Base-by-base conservation (phyloP, 192 early-diverging fungal genomes). In the Obelidium mucronatum region DNA sequence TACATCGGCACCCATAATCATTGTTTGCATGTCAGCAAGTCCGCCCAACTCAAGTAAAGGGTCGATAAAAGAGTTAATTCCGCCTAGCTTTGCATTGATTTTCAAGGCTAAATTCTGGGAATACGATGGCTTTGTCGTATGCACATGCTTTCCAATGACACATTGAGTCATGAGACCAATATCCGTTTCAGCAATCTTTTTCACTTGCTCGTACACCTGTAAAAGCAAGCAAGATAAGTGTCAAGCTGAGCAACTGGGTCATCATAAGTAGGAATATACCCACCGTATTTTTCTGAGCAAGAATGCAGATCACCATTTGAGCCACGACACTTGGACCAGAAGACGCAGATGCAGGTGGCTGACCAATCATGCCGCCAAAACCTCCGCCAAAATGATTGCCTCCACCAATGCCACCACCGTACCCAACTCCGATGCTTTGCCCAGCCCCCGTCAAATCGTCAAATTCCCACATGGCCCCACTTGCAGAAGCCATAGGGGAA, bases 101-200 rank as follows among this genome's bases (percentile, higher is more conserved):
- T 92, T 92, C 31, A 91, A 70, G 33, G 91, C 92, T 3, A 98
- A 85, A 74, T 98, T 98, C 35, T 91, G 91, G 52, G 91, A 89
- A 83, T 95, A 96, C 79, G 94, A 93, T 40, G 84, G 82, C 71
- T 90, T 94, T 24, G 81, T 66, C 1, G 63, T 44, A 2, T 67
- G 67, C 15, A 91, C 83, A 59, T 95, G 85, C 72, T 85, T 92
- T 28, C 80, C 78, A 61, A 88, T 90, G 76, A 96, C 85, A 84
- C 94, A 96, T 83, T 98, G 96, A 13, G 94, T 94, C 11, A 93
- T 84, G 60, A 96, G 75, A 35, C 91, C 94, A 33, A 93, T 84
- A 30, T 92, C 89, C 0, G 92, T 93, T 64, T 95, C 92, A 53
- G 91, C 91, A 66, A 92, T 78, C 42, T 90, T 86, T 82, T 98